These are phyloP conservation scores for Saturnispora saitoi DNA, from an alignment of 805 yeast species.

Conservation along the genomic window DNA sequence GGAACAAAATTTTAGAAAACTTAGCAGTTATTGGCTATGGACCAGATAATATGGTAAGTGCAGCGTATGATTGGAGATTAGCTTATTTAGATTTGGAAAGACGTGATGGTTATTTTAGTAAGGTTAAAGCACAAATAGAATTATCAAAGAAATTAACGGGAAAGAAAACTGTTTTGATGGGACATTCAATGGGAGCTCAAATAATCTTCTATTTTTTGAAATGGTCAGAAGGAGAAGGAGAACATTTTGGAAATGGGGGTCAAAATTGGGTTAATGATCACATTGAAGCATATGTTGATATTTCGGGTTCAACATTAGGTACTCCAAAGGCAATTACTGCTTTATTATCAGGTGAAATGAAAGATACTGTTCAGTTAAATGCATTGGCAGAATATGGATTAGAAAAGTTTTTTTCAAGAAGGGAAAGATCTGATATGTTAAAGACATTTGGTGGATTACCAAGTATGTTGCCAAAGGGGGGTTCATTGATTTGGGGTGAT, in stretches of 20 bases:
- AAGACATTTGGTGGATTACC: conserved; percentile 91
- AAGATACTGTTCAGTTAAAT: conserved; percentile 90
- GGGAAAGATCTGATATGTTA: conserved; percentile 79
- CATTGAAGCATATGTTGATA: conserved; percentile 73
- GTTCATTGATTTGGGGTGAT: conserved; percentile 83
- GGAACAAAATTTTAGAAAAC: conserved; percentile 94
- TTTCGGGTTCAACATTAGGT: conserved; percentile 85
- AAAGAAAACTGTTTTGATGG: conserved; percentile 68
- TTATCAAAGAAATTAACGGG: conserved; percentile 38
- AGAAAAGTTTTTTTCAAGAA: conserved; percentile 85
- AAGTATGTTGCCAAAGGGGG: conserved; percentile 95
- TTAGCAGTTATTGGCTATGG: conserved; percentile 91
- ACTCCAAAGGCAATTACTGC: conserved; percentile 94
- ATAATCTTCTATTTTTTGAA: conserved; percentile 80
- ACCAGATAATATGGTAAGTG: conserved; percentile 82
- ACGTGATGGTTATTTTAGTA: conserved; percentile 79
- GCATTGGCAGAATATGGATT: conserved; percentile 89
- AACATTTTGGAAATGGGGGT: conserved; percentile 86
- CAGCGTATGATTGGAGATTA: conserved; percentile 94
- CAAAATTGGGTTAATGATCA: conserved; percentile 77
- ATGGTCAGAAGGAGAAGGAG: conserved; percentile 92
- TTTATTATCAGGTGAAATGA: conserved; percentile 94
- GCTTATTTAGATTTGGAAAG: conserved; percentile 81
- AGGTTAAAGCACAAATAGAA: conserved; percentile 69
- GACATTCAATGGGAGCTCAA: conserved; percentile 97